Evolutionary conservation across 306 rosid genomes (phyloP).

Genomic region (Calophaca sinica): DNA sequence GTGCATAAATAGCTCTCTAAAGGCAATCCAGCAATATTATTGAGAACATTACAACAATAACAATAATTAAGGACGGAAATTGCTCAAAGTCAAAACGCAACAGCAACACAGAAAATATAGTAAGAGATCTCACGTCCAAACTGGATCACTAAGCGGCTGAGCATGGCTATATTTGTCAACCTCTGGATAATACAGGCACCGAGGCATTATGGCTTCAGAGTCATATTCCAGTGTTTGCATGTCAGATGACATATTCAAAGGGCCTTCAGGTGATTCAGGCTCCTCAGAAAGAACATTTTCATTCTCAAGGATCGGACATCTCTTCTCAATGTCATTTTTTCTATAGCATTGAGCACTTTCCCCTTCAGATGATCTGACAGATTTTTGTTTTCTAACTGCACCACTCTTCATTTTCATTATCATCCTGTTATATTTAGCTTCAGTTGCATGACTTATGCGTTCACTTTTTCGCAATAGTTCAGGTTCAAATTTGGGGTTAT

Average conservation of each 20-base stretch:
- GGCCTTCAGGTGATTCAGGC: not conserved
- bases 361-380: conserved; percentile 23
- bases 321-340: conserved; percentile 21
- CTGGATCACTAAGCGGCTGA: conserved; percentile 36
- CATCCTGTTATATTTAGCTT: conserved; percentile 43
- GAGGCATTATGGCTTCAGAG: not conserved
- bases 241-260: not conserved
- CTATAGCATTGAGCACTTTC: not conserved
- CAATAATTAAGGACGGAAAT: not conserved
- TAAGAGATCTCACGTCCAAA: conserved; percentile 36
- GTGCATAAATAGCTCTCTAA: not conserved
- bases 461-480: conserved; percentile 41
- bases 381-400: conserved; percentile 7
- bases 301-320: conserved; percentile 1
- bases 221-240: conserved; percentile 17
- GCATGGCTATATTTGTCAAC: conserved; percentile 22
- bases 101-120: conserved; percentile 9
- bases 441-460: conserved; percentile 38
- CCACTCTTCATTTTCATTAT: conserved; percentile 10
- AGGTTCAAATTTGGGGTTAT: conserved; percentile 13
- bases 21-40: conserved; percentile 2
- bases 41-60: not conserved
- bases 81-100: not conserved
- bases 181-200: not conserved
- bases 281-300: conserved; percentile 12